Base-by-base conservation (phyloP, 2,329 filamentous ascomycete species). In the Aspergillus intermedius region DNA sequence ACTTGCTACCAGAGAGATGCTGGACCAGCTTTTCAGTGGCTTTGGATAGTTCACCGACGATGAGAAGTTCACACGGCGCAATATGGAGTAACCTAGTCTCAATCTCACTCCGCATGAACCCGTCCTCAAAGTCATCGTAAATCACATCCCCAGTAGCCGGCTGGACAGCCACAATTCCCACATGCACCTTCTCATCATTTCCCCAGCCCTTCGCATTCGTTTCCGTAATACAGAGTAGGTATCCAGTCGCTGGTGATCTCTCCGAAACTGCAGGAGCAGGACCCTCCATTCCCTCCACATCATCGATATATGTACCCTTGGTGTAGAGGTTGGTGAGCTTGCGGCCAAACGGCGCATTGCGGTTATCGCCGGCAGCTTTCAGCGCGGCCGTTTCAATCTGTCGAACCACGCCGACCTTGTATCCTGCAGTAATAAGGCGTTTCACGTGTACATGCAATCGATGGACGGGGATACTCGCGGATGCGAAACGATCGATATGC, bases 261-360 rank as follows among this genome's bases (percentile, higher is more conserved):
- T 77, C 75, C n/a, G 79, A 82, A 0, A 82, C 77, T 1, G 79
- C 75, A 35, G 78, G 75, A 53, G 73, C 56, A 60, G 74, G 61
- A 48, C 72, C 59, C 46, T 87, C 86, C 4, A 95, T 70, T 22
- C 88, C 88, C 53, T 93, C 91, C 8, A 88, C 79, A 65, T 98
- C 93, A 62, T 97, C 93, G 49, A 98, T 86, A 60, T 97, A 98
- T 2, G 93, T 98, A 40, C 91, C 93, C 68, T 97, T 98, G 7
- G 93, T 98, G 70, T 98, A 98, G 5, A 98, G 77, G 62, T 95
- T 96, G 13, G 93, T 97, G 60, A 98, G 82, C 60, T 95, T 93
- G 32, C 93, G 83, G 34, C 89, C 81, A 60, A 98, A 98, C 0
- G 93, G 91, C 0, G 90, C 81, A 63, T 95, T 96, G 49, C 88